These are phyloP conservation scores for Cytospora paraplurivora DNA, from an alignment of 2,329 filamentous ascomycete species.

Conservation along the genomic window DNA sequence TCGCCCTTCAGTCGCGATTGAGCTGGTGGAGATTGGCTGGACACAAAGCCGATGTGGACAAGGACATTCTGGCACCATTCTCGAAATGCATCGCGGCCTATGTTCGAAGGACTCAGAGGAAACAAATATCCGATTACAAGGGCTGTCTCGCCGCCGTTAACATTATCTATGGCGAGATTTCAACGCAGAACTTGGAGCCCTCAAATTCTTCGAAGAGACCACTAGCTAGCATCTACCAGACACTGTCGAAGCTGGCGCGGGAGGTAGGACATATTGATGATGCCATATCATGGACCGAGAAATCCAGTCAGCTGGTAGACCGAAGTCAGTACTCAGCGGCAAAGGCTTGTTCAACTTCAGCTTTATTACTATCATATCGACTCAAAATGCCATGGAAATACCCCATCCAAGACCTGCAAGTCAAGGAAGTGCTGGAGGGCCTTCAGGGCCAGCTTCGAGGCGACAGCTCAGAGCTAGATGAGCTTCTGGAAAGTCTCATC, in stretches of 20 bases:
- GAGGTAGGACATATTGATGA: slow-evolving; percentile 53
- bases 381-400: slow-evolving; percentile 49
- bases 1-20: slow-evolving; percentile 64
- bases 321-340: slow-evolving; percentile 49
- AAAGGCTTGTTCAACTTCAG: slow-evolving; percentile 53
- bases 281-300: slow-evolving; percentile 57
- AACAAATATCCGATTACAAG: slow-evolving; percentile 43
- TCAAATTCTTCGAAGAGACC: slow-evolving; percentile 46
- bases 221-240: slow-evolving; percentile 52
- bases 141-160: slow-evolving; percentile 41
- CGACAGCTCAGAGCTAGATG: slow-evolving; percentile 60
- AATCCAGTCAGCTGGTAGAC: slow-evolving; percentile 45
- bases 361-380: slow-evolving; percentile 57
- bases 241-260: slow-evolving; percentile 48
- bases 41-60: slow-evolving; percentile 61
- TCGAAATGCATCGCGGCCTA: slow-evolving; percentile 65
- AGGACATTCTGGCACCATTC: slow-evolving; percentile 67
- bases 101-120: slow-evolving; percentile 50
- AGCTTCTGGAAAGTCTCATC: slow-evolving; percentile 60
- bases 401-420: slow-evolving; percentile 43
- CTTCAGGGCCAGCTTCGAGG: slow-evolving; percentile 63
- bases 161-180: slow-evolving; percentile 44
- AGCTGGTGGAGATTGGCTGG: slow-evolving; percentile 66
- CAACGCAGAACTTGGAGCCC: slow-evolving; percentile 39
- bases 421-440: slow-evolving; percentile 53